Base-by-base conservation (phyloP, 768 basidiomycete genomes). In the Russula foetens region DNA sequence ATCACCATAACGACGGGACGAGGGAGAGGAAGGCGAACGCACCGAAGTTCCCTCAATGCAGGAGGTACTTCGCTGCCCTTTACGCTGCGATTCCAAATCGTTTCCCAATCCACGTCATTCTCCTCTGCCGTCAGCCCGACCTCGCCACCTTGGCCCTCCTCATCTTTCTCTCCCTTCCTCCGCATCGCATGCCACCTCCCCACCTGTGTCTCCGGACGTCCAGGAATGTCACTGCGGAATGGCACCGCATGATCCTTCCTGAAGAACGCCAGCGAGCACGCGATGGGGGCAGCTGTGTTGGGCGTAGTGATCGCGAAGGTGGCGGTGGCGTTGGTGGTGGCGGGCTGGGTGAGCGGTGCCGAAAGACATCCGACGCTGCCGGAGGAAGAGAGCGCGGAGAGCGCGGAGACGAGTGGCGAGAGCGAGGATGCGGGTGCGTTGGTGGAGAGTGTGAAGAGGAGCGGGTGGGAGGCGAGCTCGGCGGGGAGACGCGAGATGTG, bases 141-240 rank as follows among this genome's bases (percentile, higher is more conserved):
- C 31, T 64, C 47, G 0, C 57, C 48, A 4, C 62, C 56, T 23
- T 53, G 53, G 19, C 53, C 24, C 8, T 55, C 56, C 17, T 28
- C 46, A 39, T 24, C n/a, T 3, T 23, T 39, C 33, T 26, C 21
- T 3, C 29, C 41, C 19, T 31, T 75, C 66, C 77, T 75, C 60
- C 80, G 71, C 63, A 81, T 79, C 19, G 85, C 77, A 68, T 87
- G 85, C 85, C 85, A 85, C 48, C 87, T 76, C 29, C 89, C 89
- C 14, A 90, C 87, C 66, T 86, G 84, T 2, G 79, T 70, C 17
- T 80, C 74, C n/a, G 74, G 70, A 49, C 74, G 74, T 12, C 89
- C 88, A 1, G 80, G 78, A 55, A 90, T 79, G 1, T 76, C 77
- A 9, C 87, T 88, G n/a, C 78, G 77, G 66, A 90, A 90, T 1